These are phyloP conservation scores for Corynespora cassiicola DNA, from an alignment of 2,329 filamentous ascomycete genomes.

Conservation along the genomic window DNA sequence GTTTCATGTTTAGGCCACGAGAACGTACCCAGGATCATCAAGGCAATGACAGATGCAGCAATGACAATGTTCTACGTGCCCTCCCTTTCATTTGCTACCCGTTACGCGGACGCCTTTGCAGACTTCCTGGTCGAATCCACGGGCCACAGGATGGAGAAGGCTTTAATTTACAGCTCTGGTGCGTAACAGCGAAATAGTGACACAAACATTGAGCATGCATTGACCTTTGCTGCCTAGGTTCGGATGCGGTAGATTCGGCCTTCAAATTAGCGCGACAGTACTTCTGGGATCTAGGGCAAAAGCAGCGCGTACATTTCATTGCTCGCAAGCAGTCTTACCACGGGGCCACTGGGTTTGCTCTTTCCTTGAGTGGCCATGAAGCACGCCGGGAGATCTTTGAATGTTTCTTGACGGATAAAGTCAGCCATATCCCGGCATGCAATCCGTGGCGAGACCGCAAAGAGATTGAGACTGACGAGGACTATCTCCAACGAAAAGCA, in stretches of 20 bases:
- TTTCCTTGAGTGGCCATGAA: slow-evolving; percentile 69
- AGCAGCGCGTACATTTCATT: too few species aligned
- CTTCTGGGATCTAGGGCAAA: too few species aligned
- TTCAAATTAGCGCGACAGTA: slow-evolving; percentile 72
- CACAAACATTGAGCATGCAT: background rate
- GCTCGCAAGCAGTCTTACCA: slow-evolving; percentile 72
- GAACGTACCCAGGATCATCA: slow-evolving; percentile 64
- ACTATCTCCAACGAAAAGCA: slow-evolving; percentile 67
- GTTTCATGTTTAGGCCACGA: slow-evolving; percentile 76
- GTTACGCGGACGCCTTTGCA: slow-evolving; percentile 61
- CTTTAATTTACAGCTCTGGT: slow-evolving; percentile 66
- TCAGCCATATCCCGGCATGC: slow-evolving; percentile 70
- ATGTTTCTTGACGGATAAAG: slow-evolving; percentile 61
- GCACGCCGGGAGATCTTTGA: slow-evolving; percentile 68
- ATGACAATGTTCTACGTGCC: slow-evolving; percentile 64
- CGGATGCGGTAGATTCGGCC: slow-evolving; percentile 73
- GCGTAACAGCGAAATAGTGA: background rate
- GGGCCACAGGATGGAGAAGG: slow-evolving; percentile 59
- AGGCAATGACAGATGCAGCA: slow-evolving; percentile 67
- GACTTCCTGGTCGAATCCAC: slow-evolving; percentile 59
- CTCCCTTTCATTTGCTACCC: slow-evolving; percentile 64
- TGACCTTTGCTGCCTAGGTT: slow-evolving; percentile 59
- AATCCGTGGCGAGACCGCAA: slow-evolving; percentile 67
- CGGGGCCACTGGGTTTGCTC: slow-evolving; percentile 71
- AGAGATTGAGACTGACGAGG: slow-evolving; percentile 59